Evolutionary conservation across 2,329 filamentous ascomycete species (phyloP).

Genomic region (Microdochium paspali): DNA sequence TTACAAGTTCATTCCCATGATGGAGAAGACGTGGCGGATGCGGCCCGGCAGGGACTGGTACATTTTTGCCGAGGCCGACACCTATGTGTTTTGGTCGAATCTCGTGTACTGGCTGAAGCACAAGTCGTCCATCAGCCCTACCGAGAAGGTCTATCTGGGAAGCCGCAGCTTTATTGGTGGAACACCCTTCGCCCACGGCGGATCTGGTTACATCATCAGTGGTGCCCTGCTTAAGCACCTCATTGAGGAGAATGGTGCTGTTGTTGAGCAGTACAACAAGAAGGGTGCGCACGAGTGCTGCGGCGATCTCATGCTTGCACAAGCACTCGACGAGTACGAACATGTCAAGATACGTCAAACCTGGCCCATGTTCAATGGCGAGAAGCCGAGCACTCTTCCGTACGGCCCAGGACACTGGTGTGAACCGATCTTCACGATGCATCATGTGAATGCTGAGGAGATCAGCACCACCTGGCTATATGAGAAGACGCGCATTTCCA

Average conservation of each 20-base stretch:
- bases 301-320: conserved; percentile 41
- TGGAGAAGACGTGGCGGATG: conserved; percentile 44
- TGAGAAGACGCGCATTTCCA: conserved; percentile 35
- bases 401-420: conserved; percentile 43
- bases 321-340: conserved; percentile 34
- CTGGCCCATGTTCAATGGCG: conserved; percentile 46
- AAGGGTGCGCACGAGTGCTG: conserved; percentile 35
- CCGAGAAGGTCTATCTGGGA: conserved; percentile 38
- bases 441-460: conserved; percentile 43
- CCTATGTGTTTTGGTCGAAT: conserved; percentile 46
- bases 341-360: conserved; percentile 30
- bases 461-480: conserved; percentile 42
- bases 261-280: conserved; percentile 36
- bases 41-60: conserved; percentile 47
- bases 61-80: conserved; percentile 50
- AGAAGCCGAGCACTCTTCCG: conserved; percentile 41
- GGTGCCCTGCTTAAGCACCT: conserved; percentile 40
- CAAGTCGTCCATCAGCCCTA: conserved; percentile 27
- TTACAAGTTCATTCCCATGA: conserved; percentile 52
- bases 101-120: conserved; percentile 37
- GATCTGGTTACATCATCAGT: conserved; percentile 47
- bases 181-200: conserved; percentile 45
- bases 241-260: conserved; percentile 28
- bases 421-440: conserved; percentile 47
- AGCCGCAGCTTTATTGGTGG: conserved; percentile 35